Percentiles rank a stretch among this genome's conserved stretches.
Conservation (phyloP, 1,284 basidiomycete genomes). For the Melanopsichium pennsylvanicum region DNA sequence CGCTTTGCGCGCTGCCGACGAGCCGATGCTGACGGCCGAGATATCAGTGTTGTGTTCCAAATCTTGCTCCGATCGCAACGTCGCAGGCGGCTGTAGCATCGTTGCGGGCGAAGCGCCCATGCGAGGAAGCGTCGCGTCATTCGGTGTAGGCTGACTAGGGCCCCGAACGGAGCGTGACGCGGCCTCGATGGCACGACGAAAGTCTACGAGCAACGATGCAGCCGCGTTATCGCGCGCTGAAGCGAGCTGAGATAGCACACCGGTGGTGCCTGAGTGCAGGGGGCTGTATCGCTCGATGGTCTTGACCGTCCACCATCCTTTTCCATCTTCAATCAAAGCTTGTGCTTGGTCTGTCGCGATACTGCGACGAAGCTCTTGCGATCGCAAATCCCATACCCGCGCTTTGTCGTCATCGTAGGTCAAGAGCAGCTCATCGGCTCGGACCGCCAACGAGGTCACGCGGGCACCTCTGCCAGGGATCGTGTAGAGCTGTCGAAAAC, state of each 20-base stretch:
- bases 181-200: slow-evolving; percentile 57
- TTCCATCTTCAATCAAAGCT: slow-evolving; percentile 73
- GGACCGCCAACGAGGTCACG: slow-evolving; percentile 75
- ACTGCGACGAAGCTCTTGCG: slow-evolving; percentile 83
- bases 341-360: slow-evolving; percentile 79
- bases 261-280: slow-evolving; percentile 32
- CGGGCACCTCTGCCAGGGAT: slow-evolving; percentile 75
- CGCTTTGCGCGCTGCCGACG: slow-evolving; percentile 44
- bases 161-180: slow-evolving; percentile 39
- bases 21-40: slow-evolving; percentile 12
- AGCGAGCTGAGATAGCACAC: slow-evolving; percentile 47
- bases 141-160: not conserved
- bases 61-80: slow-evolving; percentile 13
- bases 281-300: slow-evolving; percentile 27
- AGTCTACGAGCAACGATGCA: slow-evolving; percentile 51
- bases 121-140: not conserved
- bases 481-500: slow-evolving; percentile 74
- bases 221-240: slow-evolving; percentile 32
- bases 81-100: slow-evolving; percentile 7
- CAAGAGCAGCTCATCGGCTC: slow-evolving; percentile 77
- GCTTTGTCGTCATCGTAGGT: slow-evolving; percentile 80
- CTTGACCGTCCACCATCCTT: slow-evolving; percentile 45
- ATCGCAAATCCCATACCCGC: slow-evolving; percentile 86
- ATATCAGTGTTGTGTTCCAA: not conserved
- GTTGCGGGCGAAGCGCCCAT: not conserved